Percentiles rank a stretch among this genome's conserved stretches.
Evolutionary conservation across 371 early-diverging fungal species (phyloP).

Genomic region (Nematocida sp.): DNA sequence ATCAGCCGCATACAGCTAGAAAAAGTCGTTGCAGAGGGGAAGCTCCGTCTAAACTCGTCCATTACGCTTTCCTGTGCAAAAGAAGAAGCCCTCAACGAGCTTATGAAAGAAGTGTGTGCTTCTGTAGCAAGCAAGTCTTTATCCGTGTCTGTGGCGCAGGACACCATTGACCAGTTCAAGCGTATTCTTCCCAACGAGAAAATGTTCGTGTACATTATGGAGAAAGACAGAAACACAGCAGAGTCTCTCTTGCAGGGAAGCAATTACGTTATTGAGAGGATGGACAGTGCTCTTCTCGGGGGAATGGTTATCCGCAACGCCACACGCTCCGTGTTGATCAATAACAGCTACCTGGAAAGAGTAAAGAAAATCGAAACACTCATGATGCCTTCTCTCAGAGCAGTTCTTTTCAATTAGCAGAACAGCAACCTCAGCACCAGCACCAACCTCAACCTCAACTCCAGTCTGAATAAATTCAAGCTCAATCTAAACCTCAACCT

Average conservation of each 20-base stretch:
- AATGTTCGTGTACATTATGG: constrained; percentile 51
- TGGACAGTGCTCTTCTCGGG: constrained; percentile 51
- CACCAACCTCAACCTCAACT: too few species aligned
- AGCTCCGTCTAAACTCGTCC: constrained; percentile 43
- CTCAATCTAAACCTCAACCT: too few species aligned
- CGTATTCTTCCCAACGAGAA: constrained; percentile 47
- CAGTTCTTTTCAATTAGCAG: constrained; percentile 39
- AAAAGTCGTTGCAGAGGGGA: constrained; percentile 48
- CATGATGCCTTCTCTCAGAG: constrained; percentile 47
- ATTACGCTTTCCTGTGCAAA: constrained; percentile 43
- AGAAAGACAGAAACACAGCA: constrained; percentile 38
- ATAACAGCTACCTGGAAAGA: constrained; percentile 61
- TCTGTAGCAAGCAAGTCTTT: constrained; percentile 5
- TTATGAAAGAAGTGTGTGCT: constrained; percentile 29
- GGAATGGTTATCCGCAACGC: constrained; percentile 57
- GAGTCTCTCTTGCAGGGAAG: neutral
- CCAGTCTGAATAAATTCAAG: too few species aligned
- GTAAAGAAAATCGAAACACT: constrained; percentile 31
- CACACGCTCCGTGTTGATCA: constrained; percentile 55
- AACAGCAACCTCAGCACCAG: too few species aligned
- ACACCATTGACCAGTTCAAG: constrained; percentile 46
- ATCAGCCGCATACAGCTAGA: constrained; percentile 48
- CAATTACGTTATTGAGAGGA: constrained; percentile 30
- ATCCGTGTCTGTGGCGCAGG: constrained; percentile 23
- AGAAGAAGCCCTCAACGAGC: constrained; percentile 41